These are phyloP conservation scores for Pseudogymnoascus sp. DNA, from an alignment of 2,329 filamentous ascomycete genomes.

Conservation along the genomic window DNA sequence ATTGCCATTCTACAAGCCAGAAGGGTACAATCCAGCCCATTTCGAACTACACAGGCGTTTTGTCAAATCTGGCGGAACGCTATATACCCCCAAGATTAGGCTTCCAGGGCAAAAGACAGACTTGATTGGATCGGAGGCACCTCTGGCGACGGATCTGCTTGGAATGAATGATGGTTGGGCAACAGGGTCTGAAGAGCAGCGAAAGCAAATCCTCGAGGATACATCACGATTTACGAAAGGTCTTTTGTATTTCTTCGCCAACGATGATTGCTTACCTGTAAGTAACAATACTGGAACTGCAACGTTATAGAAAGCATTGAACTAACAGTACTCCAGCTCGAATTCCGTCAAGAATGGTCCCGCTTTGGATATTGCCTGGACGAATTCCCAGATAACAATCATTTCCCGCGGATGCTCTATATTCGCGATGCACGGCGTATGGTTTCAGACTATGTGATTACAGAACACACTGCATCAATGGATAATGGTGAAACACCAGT, in stretches of 20 bases:
- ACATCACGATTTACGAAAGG: slow-evolving; percentile 3
- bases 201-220: slow-evolving; percentile 12
- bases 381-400: slow-evolving; percentile 23
- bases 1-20: slow-evolving; percentile 16
- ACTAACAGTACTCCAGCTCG: not conserved
- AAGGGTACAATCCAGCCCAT: slow-evolving; percentile 18
- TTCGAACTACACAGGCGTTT: slow-evolving; percentile 11
- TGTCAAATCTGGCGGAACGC: not conserved
- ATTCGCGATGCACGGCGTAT: slow-evolving; percentile 26
- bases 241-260: not conserved
- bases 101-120: slow-evolving; percentile 17
- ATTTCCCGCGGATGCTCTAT: slow-evolving; percentile 25
- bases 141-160: slow-evolving; percentile 21
- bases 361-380: slow-evolving; percentile 23
- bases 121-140: slow-evolving; percentile 16
- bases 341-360: slow-evolving; percentile 17
- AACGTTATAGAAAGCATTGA: not conserved
- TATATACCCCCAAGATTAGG: slow-evolving; percentile 14
- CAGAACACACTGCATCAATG: slow-evolving; percentile 17
- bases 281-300: not conserved
- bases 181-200: slow-evolving; percentile 11
- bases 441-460: slow-evolving; percentile 23
- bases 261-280: not conserved
- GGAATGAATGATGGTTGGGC: slow-evolving; percentile 20
- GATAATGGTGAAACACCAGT: slow-evolving; percentile 1